A percentile compares a stretch with the other conserved stretches of the same genome.
Conservation (phyloP, 2,329 filamentous ascomycete species). For the Cryphonectria naterciae region DNA sequence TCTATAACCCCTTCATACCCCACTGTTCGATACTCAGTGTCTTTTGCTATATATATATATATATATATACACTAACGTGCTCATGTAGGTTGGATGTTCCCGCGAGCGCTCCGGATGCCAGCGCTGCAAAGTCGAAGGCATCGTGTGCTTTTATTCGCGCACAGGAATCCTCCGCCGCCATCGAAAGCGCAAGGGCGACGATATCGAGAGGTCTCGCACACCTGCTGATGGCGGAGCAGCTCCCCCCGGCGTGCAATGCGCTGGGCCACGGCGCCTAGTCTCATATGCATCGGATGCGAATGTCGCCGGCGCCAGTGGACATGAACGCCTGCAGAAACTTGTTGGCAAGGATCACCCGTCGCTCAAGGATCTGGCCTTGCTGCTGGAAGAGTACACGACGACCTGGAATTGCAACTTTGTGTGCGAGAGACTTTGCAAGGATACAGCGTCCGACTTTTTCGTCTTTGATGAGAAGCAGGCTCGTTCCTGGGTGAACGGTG, state of each 20-base stretch:
- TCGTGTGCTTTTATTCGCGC: conserved; percentile 12
- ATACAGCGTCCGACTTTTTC: background rate
- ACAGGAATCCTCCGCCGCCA: conserved; percentile 9
- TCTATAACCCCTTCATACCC: background rate
- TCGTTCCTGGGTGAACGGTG: background rate
- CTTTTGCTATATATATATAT: too few species aligned
- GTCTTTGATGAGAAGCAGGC: background rate
- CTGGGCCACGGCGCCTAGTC: background rate
- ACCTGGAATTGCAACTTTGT: conserved; percentile 1
- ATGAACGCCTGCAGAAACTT: conserved; percentile 11
- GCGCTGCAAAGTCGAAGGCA: conserved; percentile 9
- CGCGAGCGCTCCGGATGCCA: conserved; percentile 15
- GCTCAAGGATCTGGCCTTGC: conserved; percentile 2
- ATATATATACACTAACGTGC: background rate
- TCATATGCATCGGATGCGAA: background rate
- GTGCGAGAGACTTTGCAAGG: background rate
- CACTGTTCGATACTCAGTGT: background rate
- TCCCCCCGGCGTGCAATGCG: background rate
- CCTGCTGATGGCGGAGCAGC: background rate
- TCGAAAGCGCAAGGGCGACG: conserved; percentile 12
- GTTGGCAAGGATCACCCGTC: conserved; percentile 1
- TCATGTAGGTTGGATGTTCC: conserved; percentile 9
- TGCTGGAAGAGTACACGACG: conserved; percentile 10
- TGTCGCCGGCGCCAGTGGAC: background rate
- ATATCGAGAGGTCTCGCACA: background rate